Conservation (phyloP, 139 green algal genomes). For the Picochlorum sp. region DNA sequence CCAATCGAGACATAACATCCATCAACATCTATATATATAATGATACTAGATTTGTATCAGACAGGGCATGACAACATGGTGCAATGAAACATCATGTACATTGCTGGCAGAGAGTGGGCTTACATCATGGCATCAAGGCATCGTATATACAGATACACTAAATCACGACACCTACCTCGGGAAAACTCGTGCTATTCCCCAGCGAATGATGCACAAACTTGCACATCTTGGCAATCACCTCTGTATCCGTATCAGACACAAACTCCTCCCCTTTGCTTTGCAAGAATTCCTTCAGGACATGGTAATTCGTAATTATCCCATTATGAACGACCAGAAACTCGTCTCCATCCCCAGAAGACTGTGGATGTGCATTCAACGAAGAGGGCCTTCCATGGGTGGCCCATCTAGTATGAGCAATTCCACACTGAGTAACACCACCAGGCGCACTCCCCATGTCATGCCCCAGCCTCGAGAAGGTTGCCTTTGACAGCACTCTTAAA, state of each 20-base stretch:
- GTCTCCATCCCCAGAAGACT: slow-evolving; percentile 31
- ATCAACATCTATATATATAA: slow-evolving; percentile 73
- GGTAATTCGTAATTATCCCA: slow-evolving; percentile 99
- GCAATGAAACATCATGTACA: too few relatives aligned
- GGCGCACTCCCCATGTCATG: not conserved
- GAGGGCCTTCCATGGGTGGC: slow-evolving; percentile 88
- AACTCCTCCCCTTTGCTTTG: slow-evolving; percentile 83
- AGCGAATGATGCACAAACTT: slow-evolving; percentile 80
- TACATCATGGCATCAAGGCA: too few relatives aligned
- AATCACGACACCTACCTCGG: slow-evolving; percentile 41
- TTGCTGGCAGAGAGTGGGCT: not conserved
- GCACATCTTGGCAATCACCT: slow-evolving; percentile 98
- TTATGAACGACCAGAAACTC: slow-evolving; percentile 99
- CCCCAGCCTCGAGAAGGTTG: slow-evolving; percentile 1
- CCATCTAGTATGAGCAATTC: slow-evolving; percentile 97
- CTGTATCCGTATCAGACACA: slow-evolving; percentile 94
- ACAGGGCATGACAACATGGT: too few relatives aligned
- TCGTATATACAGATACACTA: slow-evolving; percentile 4
- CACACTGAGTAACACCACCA: slow-evolving; percentile 46
- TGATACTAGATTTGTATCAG: too few relatives aligned
- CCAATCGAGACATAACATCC: slow-evolving; percentile 91
- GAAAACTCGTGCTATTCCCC: slow-evolving; percentile 44
- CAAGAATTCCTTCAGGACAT: slow-evolving; percentile 80
- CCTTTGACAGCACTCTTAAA: slow-evolving; percentile 47
- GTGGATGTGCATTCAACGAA: slow-evolving; percentile 83